Conservation (phyloP, 2,329 filamentous ascomycete species). For the Ophiosphaerella herpotricha region DNA sequence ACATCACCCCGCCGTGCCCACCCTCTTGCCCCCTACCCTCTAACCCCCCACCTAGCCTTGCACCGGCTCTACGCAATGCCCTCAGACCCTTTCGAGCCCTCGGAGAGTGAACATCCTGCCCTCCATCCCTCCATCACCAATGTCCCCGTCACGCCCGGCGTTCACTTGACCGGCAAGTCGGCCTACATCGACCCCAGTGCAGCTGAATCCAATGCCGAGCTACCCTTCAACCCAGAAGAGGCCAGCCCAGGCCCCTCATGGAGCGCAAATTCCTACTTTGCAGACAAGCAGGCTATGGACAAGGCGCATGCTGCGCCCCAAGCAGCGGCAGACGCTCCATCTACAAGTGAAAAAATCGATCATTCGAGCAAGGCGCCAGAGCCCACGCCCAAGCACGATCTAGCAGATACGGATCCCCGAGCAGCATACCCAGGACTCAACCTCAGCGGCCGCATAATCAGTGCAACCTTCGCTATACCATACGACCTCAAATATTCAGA, state of each 20-base stretch:
- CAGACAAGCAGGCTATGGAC: conserved; percentile 25
- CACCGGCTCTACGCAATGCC: conserved; percentile 10
- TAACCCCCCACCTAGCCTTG: not conserved
- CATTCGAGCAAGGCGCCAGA: conserved; percentile 55
- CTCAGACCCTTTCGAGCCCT: conserved; percentile 30
- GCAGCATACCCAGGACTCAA: conserved; percentile 61
- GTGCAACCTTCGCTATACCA: conserved; percentile 66
- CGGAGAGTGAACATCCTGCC: conserved; percentile 44
- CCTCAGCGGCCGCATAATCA: conserved; percentile 66
- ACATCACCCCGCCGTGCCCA: conserved; percentile 8
- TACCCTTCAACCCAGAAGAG: conserved; percentile 38
- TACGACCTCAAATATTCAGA: conserved; percentile 61
- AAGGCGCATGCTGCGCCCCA: conserved; percentile 45
- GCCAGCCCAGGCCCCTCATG: conserved; percentile 41
- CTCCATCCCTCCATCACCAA: conserved; percentile 45
- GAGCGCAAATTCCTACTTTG: conserved; percentile 46
- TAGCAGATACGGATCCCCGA: conserved; percentile 58
- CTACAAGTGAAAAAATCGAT: conserved; percentile 57
- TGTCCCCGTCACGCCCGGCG: conserved; percentile 51
- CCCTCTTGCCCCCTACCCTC: conserved; percentile 8
- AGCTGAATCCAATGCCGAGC: conserved; percentile 18
- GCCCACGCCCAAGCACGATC: conserved; percentile 44
- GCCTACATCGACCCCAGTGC: conserved; percentile 42
- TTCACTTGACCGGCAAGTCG: conserved; percentile 42
- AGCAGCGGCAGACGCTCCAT: conserved; percentile 51